These are phyloP conservation scores for Penicillium steckii DNA, from an alignment of 495 filamentous ascomycete genomes.

Conservation along the genomic window DNA sequence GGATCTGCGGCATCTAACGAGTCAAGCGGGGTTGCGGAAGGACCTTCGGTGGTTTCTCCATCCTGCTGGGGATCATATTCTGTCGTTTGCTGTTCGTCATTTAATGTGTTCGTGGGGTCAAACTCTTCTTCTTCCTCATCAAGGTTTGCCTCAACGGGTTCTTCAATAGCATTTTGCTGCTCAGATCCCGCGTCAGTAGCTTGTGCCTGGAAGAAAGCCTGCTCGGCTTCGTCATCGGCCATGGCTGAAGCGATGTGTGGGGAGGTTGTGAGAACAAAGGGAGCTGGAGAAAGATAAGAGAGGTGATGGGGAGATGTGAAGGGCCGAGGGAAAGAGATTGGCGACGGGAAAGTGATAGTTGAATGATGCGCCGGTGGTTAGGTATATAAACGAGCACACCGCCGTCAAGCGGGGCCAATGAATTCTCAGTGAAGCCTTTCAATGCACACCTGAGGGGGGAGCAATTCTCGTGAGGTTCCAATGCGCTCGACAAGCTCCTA, in stretches of 20 bases:
- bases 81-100: conserved; percentile 39
- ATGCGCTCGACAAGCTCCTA: background rate
- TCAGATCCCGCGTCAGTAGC: conserved; percentile 48
- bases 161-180: conserved; percentile 39
- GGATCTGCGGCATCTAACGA: conserved; percentile 26
- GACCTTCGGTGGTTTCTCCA: background rate
- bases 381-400: background rate
- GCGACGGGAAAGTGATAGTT: background rate
- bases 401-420: background rate
- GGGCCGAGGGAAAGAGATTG: background rate
- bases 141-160: conserved; percentile 53
- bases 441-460: background rate
- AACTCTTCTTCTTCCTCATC: conserved; percentile 54
- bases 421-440: background rate
- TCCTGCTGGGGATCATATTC: conserved; percentile 26
- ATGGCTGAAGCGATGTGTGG: conserved; percentile 34
- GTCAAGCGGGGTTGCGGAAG: conserved; percentile 15
- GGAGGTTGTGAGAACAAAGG: conserved; percentile 5
- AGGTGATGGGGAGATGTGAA: background rate
- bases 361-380: background rate
- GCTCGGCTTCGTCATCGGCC: conserved; percentile 61
- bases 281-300: background rate
- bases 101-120: conserved; percentile 51
- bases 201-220: conserved; percentile 59
- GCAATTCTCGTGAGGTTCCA: background rate